Base-by-base conservation (phyloP, 495 filamentous ascomycete species). In the Umbilicaria muhlenbergii region DNA sequence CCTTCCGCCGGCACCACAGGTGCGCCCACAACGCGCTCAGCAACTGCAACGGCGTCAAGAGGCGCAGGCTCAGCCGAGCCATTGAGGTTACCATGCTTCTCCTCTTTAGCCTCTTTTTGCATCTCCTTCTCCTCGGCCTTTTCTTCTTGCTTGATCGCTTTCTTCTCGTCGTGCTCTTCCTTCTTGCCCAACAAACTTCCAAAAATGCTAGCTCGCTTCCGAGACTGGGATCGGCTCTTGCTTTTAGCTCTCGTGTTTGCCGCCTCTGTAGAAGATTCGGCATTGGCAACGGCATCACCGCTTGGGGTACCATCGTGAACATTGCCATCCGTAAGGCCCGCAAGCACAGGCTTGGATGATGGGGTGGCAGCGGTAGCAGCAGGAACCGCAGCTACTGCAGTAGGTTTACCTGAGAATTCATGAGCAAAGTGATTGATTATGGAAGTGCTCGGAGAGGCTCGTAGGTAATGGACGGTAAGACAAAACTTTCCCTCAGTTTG, bases 201-300 rank as follows among this genome's bases (percentile, higher is more conserved):
- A 61, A 96, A 92, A 66, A 93, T 77, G 55, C 83, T 87, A 35
- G 66, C 56, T 46, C 86, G 80, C 80, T 94, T 94, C 60, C 81
- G 81, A 56, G 83, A 92, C 45, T 83, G 82, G 43, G 86, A 92
- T 51, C 83, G 82, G 58, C 71, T 71, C 59, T 73, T 74, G 28
- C 49, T 40, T 45, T 71, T 61, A 46, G 62, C 43, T 35, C 66
- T 64, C 53, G 62, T 57, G 44, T 70, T 64, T 34, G 64, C 60
- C 34, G 44, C 65, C 18, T 61, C 61, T 16, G 58, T 55, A 39
- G 47, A 36, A 13, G 54, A 58, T 33, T 48, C 54, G 46, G 45
- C 53, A 13, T 48, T 49, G 14, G 51, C 50, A 11, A 52, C 54
- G 10, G 45, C 51, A 41, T 51, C 44, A 35, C 57, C 52, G 31